Percentiles rank a stretch among this genome's conserved stretches.
These are phyloP conservation scores for Trametes sanguinea DNA, from an alignment of 768 basidiomycete genomes.

Conservation along the genomic window DNA sequence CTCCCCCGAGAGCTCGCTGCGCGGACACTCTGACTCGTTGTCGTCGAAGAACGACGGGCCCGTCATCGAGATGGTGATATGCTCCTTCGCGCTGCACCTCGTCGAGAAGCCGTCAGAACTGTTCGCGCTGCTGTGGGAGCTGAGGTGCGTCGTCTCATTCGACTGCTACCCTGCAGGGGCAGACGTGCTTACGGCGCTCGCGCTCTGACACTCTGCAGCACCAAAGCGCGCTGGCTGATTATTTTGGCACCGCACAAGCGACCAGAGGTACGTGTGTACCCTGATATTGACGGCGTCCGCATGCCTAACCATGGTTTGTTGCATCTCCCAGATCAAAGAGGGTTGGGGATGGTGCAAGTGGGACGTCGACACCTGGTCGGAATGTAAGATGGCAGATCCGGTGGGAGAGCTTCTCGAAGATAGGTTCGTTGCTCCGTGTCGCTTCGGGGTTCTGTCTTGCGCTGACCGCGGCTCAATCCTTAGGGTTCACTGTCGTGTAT, in stretches of 20 bases:
- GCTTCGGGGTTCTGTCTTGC: neutral
- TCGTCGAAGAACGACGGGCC: neutral
- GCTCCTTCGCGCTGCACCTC: conserved; percentile 77
- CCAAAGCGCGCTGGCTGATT: conserved; percentile 63
- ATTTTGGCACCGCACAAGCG: conserved; percentile 77
- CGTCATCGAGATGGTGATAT: conserved; percentile 61
- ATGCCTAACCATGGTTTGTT: neutral
- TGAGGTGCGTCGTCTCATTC: conserved; percentile 33
- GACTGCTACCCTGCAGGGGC: neutral
- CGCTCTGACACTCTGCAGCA: conserved; percentile 36
- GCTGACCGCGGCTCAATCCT: neutral
- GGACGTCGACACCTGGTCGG: conserved; percentile 52
- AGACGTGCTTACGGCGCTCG: neutral
- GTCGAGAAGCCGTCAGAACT: conserved; percentile 60
- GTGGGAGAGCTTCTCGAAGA: conserved; percentile 51
- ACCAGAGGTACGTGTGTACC: conserved; percentile 52
- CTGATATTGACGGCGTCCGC: neutral
- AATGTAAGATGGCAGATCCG: conserved; percentile 42
- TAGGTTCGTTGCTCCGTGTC: conserved; percentile 35
- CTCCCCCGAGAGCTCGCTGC: conserved; percentile 14
- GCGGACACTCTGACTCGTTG: neutral
- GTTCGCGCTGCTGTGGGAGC: conserved; percentile 63
- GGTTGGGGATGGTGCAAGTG: conserved; percentile 71
- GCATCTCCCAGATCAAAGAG: conserved; percentile 53
- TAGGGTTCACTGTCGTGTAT: conserved; percentile 58